phyloP scores from a whole-genome alignment of 164 flowering plant species.

The Dillenia suffruticosa region DNA sequence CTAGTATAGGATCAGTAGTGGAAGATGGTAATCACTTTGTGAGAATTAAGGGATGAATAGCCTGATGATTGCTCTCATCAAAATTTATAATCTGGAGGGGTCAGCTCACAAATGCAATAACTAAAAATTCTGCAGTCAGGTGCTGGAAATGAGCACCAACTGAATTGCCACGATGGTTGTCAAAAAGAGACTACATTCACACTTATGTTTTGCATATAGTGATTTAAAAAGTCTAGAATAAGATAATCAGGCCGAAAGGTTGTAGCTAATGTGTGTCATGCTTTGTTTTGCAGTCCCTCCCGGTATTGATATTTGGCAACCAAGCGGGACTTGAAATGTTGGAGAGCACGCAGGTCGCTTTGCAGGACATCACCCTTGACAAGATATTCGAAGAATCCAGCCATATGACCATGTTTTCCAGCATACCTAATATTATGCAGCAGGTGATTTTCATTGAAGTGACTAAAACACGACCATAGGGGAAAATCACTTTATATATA shows the following conservation, averaged over 20 bases:
- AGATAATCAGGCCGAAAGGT: not conserved
- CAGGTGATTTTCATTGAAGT: constrained; percentile 40
- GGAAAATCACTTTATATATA: not conserved
- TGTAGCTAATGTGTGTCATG: not conserved
- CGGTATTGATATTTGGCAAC: constrained; percentile 79
- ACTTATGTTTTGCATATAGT: not conserved
- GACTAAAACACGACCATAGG: not conserved
- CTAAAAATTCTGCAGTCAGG: too few relatives aligned
- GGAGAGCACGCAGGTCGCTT: constrained; percentile 74
- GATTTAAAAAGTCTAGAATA: too few relatives aligned
- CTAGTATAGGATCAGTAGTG: too few relatives aligned
- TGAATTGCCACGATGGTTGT: too few relatives aligned
- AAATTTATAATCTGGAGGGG: too few relatives aligned
- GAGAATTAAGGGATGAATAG: too few relatives aligned
- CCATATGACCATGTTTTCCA: constrained; percentile 38
- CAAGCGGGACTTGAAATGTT: constrained; percentile 92
- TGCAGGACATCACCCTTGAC: constrained; percentile 69
- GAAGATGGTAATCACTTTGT: too few relatives aligned
- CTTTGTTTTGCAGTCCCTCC: constrained; percentile 47
- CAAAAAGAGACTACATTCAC: too few relatives aligned
- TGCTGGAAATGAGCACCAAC: too few relatives aligned
- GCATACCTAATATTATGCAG: constrained; percentile 84
- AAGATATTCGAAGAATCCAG: constrained; percentile 58
- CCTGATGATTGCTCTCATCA: too few relatives aligned
- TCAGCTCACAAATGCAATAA: too few relatives aligned